These are phyloP conservation scores for Yamadazyma sp. DNA, from an alignment of 805 yeast species.

Conservation along the genomic window DNA sequence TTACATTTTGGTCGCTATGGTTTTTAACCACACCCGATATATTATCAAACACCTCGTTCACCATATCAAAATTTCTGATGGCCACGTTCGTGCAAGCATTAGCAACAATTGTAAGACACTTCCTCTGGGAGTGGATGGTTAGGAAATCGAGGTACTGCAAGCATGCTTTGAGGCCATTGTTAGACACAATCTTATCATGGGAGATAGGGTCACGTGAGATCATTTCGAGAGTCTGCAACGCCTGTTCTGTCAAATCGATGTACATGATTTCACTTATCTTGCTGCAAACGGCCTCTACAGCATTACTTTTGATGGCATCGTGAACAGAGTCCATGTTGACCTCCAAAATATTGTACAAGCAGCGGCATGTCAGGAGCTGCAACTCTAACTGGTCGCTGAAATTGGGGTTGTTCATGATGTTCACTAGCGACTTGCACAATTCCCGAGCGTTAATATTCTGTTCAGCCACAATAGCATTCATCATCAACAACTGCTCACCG, in stretches of 20 bases:
- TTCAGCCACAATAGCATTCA: conserved; percentile 62
- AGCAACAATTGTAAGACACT: conserved; percentile 71
- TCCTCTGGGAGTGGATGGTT: conserved; percentile 84
- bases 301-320: conserved; percentile 62
- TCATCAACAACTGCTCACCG: conserved; percentile 65
- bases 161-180: conserved; percentile 64
- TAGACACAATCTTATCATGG: conserved; percentile 49
- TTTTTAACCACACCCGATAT: conserved; percentile 56
- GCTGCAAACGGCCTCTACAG: conserved; percentile 61
- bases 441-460: conserved; percentile 60
- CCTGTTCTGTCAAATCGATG: conserved; percentile 92
- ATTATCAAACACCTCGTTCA: conserved; percentile 58
- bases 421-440: conserved; percentile 54
- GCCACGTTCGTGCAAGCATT: conserved; percentile 58
- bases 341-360: conserved; percentile 78
- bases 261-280: conserved; percentile 73
- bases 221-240: conserved; percentile 69
- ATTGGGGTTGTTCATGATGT: conserved; percentile 55
- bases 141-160: conserved; percentile 81
- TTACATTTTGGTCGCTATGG: conserved; percentile 56
- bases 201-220: conserved; percentile 57
- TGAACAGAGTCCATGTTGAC: conserved; percentile 64
- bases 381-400: conserved; percentile 69
- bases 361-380: conserved; percentile 81
- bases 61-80: conserved; percentile 41